A percentile compares a stretch with the other conserved stretches of the same genome.
These are phyloP conservation scores for Aristolochia contorta DNA, from an alignment of 164 flowering plant species.

Conservation along the genomic window DNA sequence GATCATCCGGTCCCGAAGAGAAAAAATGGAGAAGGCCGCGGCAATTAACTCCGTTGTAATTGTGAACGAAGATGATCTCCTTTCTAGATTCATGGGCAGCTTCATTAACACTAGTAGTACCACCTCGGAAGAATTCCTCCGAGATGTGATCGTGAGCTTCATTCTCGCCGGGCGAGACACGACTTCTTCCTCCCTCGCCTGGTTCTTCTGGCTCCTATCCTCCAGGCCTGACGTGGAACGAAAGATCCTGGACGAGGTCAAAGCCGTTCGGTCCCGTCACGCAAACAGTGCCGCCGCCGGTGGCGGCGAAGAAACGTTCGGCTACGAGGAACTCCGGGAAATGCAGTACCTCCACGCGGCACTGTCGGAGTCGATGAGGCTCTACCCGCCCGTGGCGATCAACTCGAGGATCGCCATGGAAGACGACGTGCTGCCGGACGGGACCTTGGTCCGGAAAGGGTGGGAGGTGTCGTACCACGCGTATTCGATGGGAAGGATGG, in stretches of 20 bases:
- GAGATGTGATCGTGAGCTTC: constrained; percentile 42
- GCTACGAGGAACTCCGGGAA: constrained; percentile 34
- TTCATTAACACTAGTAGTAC: background rate
- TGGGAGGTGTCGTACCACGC: constrained; percentile 33
- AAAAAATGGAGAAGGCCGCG: constrained; percentile 8
- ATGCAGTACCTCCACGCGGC: constrained; percentile 57
- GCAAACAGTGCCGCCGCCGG: background rate
- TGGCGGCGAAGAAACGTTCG: constrained; percentile 16
- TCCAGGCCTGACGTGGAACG: constrained; percentile 20
- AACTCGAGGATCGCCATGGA: constrained; percentile 23
- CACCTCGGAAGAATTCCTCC: constrained; percentile 24
- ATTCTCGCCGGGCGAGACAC: constrained; percentile 57
- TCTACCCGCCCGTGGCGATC: constrained; percentile 48
- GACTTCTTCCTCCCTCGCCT: constrained; percentile 32
- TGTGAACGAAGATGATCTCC: constrained; percentile 27
- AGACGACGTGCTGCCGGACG: constrained; percentile 51
- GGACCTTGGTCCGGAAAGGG: constrained; percentile 31
- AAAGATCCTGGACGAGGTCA: constrained; percentile 28
- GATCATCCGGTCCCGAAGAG: constrained; percentile 32
- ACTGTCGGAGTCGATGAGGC: constrained; percentile 34
- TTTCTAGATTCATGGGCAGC: constrained; percentile 32
- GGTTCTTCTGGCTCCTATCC: constrained; percentile 50
- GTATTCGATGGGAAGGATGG: constrained; percentile 53
- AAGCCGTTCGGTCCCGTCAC: constrained; percentile 14
- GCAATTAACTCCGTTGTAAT: background rate